Percentiles rank a stretch among this genome's conserved stretches.
Conservation (phyloP, 768 basidiomycete species). For the Artomyces pyxidatus region DNA sequence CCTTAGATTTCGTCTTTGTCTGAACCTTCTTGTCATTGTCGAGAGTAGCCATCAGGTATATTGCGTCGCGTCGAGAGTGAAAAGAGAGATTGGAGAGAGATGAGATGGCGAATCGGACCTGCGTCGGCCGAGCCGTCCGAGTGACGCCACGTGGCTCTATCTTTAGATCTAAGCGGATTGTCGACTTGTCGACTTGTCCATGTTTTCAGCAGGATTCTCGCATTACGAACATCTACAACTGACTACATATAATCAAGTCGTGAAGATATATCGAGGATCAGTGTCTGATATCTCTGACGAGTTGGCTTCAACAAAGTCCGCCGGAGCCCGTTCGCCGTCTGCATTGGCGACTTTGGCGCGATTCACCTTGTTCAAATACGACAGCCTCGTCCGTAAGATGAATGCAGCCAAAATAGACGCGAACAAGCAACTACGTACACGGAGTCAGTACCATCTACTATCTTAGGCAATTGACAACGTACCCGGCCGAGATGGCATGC, state of each 20-base stretch:
- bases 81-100: not conserved
- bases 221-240: not conserved
- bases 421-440: conserved; percentile 32
- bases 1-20: conserved; percentile 24
- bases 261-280: conserved; percentile 46
- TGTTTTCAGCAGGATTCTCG: not conserved
- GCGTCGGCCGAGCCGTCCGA: not conserved
- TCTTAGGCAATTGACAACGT: not conserved
- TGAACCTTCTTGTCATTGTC: conserved; percentile 15
- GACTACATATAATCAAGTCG: conserved; percentile 25
- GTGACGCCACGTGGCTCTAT: not conserved
- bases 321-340: conserved; percentile 23
- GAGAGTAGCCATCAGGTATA: conserved; percentile 8
- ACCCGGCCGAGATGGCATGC: conserved; percentile 50
- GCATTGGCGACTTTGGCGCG: conserved; percentile 22
- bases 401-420: conserved; percentile 36
- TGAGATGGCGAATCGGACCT: not conserved
- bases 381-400: conserved; percentile 36
- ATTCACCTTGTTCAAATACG: conserved; percentile 35
- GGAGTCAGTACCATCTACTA: not conserved
- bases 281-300: conserved; percentile 31
- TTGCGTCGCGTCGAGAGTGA: too few species aligned
- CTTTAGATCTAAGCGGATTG: not conserved
- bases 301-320: conserved; percentile 24
- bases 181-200: not conserved